Conservation (phyloP, 306 rosid genomes). For the cucumber (Cucumis sativus) region DNA sequence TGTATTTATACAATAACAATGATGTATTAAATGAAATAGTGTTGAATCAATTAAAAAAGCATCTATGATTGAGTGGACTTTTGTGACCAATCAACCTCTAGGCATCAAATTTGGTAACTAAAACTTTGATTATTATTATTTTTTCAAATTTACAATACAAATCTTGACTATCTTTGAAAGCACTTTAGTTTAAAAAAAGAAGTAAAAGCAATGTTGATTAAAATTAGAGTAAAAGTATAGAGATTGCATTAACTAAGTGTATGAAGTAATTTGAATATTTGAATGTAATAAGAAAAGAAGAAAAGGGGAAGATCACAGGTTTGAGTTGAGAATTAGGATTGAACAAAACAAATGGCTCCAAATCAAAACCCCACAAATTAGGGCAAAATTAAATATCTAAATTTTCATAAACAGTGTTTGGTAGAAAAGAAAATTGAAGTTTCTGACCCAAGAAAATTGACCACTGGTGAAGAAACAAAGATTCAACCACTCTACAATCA, state of each 20-base stretch:
- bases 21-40: neutral
- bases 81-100: neutral
- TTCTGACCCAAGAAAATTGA: neutral
- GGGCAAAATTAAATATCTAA: neutral
- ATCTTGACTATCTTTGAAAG: neutral
- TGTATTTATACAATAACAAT: neutral
- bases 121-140: neutral
- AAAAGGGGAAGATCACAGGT: neutral
- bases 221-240: neutral
- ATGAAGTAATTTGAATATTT: no score
- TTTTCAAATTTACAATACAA: neutral
- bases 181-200: neutral
- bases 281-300: no score
- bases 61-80: neutral
- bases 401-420: neutral
- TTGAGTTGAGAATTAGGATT: neutral
- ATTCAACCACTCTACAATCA: neutral
- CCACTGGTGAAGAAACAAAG: neutral
- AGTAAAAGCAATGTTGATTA: neutral
- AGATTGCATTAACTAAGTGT: neutral
- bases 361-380: neutral
- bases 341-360: neutral
- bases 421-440: neutral
- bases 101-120: neutral
- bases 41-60: neutral